Conservation (phyloP, 1,284 basidiomycete species). For the Ceratorhiza oryzae-sativae region DNA sequence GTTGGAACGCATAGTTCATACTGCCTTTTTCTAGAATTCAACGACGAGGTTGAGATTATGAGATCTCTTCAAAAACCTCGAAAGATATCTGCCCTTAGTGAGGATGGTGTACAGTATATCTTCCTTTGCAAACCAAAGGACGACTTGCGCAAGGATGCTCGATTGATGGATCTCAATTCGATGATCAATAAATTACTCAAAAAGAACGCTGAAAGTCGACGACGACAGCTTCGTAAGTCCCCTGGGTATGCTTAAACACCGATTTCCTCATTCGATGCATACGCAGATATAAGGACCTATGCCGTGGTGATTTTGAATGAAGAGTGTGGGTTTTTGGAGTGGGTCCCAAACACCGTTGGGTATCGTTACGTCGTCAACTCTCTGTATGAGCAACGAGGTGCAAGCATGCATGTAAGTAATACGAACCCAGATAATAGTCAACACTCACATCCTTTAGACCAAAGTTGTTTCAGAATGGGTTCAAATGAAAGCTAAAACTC, state of each 20-base stretch:
- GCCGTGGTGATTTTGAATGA: constrained; percentile 97
- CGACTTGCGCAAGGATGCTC: constrained; percentile 95
- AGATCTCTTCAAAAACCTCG: constrained; percentile 90
- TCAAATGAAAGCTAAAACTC: constrained; percentile 14
- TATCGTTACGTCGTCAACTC: constrained; percentile 81
- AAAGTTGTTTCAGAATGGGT: constrained; percentile 39
- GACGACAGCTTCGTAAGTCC: constrained; percentile 81
- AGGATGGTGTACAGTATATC: constrained; percentile 84
- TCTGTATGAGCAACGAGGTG: constrained; percentile 70
- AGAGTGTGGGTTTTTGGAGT: constrained; percentile 97
- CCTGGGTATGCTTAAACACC: not conserved
- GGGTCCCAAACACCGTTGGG: constrained; percentile 94
- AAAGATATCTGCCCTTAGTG: constrained; percentile 87
- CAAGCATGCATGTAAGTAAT: constrained; percentile 67
- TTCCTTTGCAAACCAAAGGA: constrained; percentile 99
- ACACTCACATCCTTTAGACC: not conserved
- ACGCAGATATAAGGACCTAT: constrained; percentile 92
- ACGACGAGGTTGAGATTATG: constrained; percentile 91
- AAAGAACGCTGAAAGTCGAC: constrained; percentile 90
- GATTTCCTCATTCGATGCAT: not conserved
- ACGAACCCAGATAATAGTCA: not conserved
- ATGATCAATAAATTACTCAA: constrained; percentile 99
- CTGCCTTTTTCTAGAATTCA: no score
- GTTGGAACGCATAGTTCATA: constrained; percentile 35
- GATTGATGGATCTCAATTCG: constrained; percentile 97